Percentiles rank a stretch among this genome's conserved stretches.
Conservation (phyloP, 2,329 filamentous ascomycete genomes). For the Cytospora paraplurivora region DNA sequence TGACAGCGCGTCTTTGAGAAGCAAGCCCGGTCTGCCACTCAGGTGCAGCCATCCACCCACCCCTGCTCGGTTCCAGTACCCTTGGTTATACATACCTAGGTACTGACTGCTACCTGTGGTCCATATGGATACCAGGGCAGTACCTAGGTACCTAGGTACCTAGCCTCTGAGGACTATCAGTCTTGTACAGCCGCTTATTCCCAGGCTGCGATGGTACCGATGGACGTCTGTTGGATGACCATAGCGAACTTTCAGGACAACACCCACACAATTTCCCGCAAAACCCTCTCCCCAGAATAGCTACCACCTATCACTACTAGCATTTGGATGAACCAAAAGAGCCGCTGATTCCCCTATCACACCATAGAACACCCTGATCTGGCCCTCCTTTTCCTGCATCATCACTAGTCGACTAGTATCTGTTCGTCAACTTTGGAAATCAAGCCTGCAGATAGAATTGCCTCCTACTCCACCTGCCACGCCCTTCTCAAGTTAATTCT, state of each 20-base stretch:
- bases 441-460: neutral
- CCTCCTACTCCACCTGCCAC: neutral
- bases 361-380: neutral
- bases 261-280: neutral
- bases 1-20: neutral
- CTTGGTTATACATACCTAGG: too few relatives aligned
- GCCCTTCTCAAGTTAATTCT: neutral
- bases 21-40: too few relatives aligned
- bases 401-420: neutral
- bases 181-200: neutral
- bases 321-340: neutral
- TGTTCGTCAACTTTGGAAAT: neutral
- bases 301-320: neutral
- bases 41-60: too few relatives aligned
- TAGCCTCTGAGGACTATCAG: neutral
- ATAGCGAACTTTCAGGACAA: neutral
- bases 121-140: too few relatives aligned
- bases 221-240: neutral
- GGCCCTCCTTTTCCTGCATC: slow-evolving; percentile 2
- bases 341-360: slow-evolving; percentile 2
- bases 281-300: neutral
- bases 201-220: neutral
- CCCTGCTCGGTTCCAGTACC: neutral
- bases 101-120: too few relatives aligned
- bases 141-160: neutral